Base-by-base conservation (phyloP, 2,329 filamentous ascomycete species). In the Colletotrichum theobromicola region DNA sequence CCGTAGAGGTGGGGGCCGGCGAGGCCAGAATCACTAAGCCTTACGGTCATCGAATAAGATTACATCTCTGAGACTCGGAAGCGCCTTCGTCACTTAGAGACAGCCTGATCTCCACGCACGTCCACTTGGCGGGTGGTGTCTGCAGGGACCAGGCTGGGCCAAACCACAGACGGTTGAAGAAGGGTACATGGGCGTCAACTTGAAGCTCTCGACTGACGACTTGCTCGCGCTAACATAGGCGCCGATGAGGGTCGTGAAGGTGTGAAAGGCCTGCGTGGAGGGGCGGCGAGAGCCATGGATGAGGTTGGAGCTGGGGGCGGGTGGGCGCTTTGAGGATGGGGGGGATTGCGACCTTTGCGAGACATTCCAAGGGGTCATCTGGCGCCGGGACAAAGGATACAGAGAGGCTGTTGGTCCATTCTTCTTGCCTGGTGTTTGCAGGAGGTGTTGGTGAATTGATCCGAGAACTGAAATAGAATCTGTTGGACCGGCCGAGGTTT, bases 321-420 rank as follows among this genome's bases (percentile, higher is more conserved):
- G 37, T 42, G 46, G 62, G 62, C 63, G 68, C 62, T 67, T 74
- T 71, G 60, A 50, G 37, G 37, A 13, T 26, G 26, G 60, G 66
- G 30, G 63, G 21, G 37, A 46, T 55, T 74, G 42, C 42, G 30
- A 71, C 61, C 57, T 71, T 62, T 66, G 67, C 53, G 61, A 66
- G 61, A 71, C 72, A 72, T 62, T 66, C 37, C 26, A 66, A 28
- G 67, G 66, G 67, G 67, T 71, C 61, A 71, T 66, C 67, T 74
- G 71, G 71, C 53, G 53, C 60, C 35, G 35, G 26, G 67, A 32
- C 30, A 42, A 53, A 60, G 58, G 37, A 26, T 28, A 32, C 16
- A 26, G 30, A 15, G 34, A 64, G 65, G 46, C 26, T 61, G n/a
- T 65, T 46, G 24, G 61, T 64, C 24, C 35, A 9, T 70, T 42